phyloP scores from a whole-genome alignment of 1,139 yeast species.

The Meyerozyma carpophila region DNA sequence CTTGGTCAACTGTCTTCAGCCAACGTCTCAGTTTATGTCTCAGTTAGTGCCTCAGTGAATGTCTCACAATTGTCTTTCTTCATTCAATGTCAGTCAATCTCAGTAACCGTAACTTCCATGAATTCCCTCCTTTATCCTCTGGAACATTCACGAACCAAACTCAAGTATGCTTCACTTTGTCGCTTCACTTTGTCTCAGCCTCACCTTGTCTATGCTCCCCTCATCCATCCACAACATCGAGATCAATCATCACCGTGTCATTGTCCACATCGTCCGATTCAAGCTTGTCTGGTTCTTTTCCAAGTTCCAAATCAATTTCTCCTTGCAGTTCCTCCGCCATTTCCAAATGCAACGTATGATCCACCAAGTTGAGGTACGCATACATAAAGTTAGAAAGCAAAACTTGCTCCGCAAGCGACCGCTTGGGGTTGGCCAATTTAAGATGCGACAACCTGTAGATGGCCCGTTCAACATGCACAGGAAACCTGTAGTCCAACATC shows the following conservation, averaged over 20 bases:
- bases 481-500: conserved; percentile 81
- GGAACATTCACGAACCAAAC: no score
- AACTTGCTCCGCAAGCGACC: conserved; percentile 90
- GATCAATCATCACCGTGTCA: background rate
- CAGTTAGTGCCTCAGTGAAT: no score
- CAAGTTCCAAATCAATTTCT: background rate
- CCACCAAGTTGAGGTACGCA: conserved; percentile 89
- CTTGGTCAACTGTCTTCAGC: no score
- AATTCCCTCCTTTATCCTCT: no score
- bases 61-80: no score
- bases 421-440: conserved; percentile 87
- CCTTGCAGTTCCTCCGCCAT: conserved; percentile 1
- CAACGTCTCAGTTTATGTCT: no score
- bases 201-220: no score
- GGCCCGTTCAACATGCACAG: conserved; percentile 93
- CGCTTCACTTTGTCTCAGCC: no score
- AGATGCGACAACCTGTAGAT: conserved; percentile 87
- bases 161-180: no score
- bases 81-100: no score
- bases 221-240: background rate
- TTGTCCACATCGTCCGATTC: background rate
- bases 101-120: no score
- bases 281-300: background rate
- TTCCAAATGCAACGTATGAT: conserved; percentile 76
- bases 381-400: conserved; percentile 93